Evolutionary conservation across 2,329 filamentous ascomycete species (phyloP).

Genomic region (Aspergillus niger): DNA sequence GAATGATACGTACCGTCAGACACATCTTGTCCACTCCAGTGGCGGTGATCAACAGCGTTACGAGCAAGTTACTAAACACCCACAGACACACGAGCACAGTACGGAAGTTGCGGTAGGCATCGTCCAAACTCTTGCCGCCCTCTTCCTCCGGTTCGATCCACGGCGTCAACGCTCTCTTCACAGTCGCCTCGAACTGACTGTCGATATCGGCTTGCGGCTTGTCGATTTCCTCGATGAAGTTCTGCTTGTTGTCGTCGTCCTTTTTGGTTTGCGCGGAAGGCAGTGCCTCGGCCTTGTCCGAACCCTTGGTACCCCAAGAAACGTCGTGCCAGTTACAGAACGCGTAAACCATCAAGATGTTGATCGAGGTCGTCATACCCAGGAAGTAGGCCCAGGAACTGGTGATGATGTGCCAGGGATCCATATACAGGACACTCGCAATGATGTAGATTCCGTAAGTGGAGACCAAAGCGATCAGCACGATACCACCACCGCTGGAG

Average conservation of each 20-base stretch:
- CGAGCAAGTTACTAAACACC: conserved; percentile 89
- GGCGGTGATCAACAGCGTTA: conserved; percentile 86
- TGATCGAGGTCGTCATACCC: conserved; percentile 95
- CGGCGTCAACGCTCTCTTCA: conserved; percentile 86
- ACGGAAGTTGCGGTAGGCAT: conserved; percentile 99
- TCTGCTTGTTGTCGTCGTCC: conserved; percentile 75
- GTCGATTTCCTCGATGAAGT: conserved; percentile 92
- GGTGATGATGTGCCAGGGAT: conserved; percentile 99
- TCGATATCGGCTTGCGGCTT: conserved; percentile 98
- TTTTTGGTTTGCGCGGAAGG: conserved; percentile 88
- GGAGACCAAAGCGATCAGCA: conserved; percentile 86
- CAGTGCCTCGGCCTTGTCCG: conserved; percentile 90
- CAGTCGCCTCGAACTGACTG: conserved; percentile 92
- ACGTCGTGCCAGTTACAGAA: conserved; percentile 99
- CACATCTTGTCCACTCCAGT: conserved; percentile 82
- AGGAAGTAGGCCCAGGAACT: conserved; percentile 87
- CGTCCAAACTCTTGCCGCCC: conserved; percentile 88
- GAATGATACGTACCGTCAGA: conserved; percentile 69
- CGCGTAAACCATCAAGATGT: conserved; percentile 98
- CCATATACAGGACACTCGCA: conserved; percentile 94
- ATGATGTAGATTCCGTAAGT: conserved; percentile 98
- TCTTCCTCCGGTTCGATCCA: conserved; percentile 75
- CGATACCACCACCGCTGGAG: conserved; percentile 74
- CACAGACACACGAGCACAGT: conserved; percentile 89
- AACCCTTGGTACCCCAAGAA: conserved; percentile 99